phyloP scores from a whole-genome alignment of 192 early-diverging fungal genomes.

The Coemansia sp. region DNA sequence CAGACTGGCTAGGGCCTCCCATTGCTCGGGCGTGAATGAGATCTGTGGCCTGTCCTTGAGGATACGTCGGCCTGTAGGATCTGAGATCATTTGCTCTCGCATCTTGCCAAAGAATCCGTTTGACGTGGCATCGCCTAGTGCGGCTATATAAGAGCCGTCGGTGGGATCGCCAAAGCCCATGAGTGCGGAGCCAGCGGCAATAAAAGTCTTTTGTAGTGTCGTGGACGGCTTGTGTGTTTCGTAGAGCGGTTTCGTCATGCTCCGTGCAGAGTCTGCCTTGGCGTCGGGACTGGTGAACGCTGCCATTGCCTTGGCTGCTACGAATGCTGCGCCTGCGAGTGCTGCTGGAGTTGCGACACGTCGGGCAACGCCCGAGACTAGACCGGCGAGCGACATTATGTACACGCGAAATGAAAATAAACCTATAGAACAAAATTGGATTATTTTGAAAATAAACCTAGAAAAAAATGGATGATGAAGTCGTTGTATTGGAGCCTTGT shows the following conservation, averaged over 20 bases:
- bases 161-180: conserved; percentile 77
- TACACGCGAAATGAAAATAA: not conserved
- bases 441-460: too few species aligned
- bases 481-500: too few species aligned
- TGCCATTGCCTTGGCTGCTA: conserved; percentile 34
- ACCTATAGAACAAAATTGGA: too few species aligned
- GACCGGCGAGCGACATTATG: conserved; percentile 31
- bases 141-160: conserved; percentile 56
- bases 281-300: conserved; percentile 58
- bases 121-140: conserved; percentile 88
- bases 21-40: conserved; percentile 68
- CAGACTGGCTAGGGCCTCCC: conserved; percentile 63
- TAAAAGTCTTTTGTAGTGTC: conserved; percentile 61
- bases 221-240: conserved; percentile 70
- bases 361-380: conserved; percentile 27
- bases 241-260: conserved; percentile 59
- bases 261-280: conserved; percentile 28
- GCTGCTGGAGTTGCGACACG: conserved; percentile 31
- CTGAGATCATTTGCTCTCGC: conserved; percentile 78
- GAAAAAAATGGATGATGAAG: too few species aligned
- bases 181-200: conserved; percentile 79
- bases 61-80: conserved; percentile 79
- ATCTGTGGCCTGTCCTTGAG: conserved; percentile 82
- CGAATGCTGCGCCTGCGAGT: conserved; percentile 31
- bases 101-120: conserved; percentile 68